A percentile compares a stretch with the other conserved stretches of the same genome.
These are phyloP conservation scores for Pulveroboletus sp. DNA, from an alignment of 768 basidiomycete species.

Conservation along the genomic window DNA sequence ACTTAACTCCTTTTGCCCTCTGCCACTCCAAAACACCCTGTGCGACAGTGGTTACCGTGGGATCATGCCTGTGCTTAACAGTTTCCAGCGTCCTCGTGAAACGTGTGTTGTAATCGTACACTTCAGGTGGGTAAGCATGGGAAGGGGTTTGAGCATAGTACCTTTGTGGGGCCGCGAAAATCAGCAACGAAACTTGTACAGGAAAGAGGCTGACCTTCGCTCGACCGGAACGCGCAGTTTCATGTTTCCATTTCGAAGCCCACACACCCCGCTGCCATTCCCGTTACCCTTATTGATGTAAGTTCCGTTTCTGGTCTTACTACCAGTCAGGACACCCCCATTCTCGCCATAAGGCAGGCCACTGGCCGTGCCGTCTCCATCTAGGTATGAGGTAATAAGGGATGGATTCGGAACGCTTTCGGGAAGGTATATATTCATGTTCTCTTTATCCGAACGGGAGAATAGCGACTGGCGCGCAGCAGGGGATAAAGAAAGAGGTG, in stretches of 20 bases:
- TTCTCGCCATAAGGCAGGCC: conserved; percentile 14
- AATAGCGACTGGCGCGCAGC: conserved; percentile 12
- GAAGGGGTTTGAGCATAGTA: conserved; percentile 78
- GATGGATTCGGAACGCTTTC: conserved; percentile 15
- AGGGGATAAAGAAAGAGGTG: conserved; percentile 12
- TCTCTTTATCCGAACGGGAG: conserved; percentile 9
- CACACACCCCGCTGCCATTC: conserved; percentile 9
- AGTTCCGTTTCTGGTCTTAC: conserved; percentile 8
- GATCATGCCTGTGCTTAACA: conserved; percentile 94
- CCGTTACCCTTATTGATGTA: conserved; percentile 16
- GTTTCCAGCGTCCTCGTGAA: conserved; percentile 85
- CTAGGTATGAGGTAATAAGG: conserved; percentile 18
- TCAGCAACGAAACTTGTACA: neutral
- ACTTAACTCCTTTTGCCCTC: conserved; percentile 35
- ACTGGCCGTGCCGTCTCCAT: conserved; percentile 25
- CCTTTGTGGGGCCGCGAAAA: conserved; percentile 36
- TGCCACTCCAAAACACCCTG: conserved; percentile 98
- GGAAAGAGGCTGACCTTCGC: conserved; percentile 9
- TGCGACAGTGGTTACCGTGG: conserved; percentile 93
- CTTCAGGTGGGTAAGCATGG: conserved; percentile 83
- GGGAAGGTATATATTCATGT: conserved; percentile 16
- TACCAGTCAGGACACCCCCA: conserved; percentile 7
- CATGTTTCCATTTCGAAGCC: conserved; percentile 17
- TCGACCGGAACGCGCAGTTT: conserved; percentile 15
- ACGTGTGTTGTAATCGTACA: conserved; percentile 85